Evolutionary conservation across 306 rosid genomes (phyloP).

Genomic region (Phaseolus lunatus): DNA sequence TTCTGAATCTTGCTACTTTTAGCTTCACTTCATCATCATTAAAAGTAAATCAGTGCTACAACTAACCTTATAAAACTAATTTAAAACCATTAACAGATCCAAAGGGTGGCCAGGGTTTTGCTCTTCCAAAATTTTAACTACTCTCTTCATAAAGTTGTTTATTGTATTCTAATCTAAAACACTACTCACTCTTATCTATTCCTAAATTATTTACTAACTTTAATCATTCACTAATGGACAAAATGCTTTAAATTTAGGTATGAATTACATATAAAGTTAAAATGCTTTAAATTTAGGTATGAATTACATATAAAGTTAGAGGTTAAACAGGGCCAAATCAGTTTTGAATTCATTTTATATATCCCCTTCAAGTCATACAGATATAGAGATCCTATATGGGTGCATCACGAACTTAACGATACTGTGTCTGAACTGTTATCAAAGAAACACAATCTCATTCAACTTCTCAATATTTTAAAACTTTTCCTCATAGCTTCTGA

Average conservation of each 20-base stretch:
- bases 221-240: background rate
- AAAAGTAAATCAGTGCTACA: conserved; percentile 47
- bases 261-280: too few species aligned
- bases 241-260: background rate
- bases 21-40: conserved; percentile 51
- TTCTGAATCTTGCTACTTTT: conserved; percentile 37
- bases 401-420: background rate
- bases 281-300: background rate
- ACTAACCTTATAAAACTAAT: conserved; percentile 27
- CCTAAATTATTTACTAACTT: background rate
- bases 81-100: conserved; percentile 9
- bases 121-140: conserved; percentile 22
- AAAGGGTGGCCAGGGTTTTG: conserved; percentile 4
- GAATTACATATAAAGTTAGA: background rate
- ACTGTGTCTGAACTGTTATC: background rate
- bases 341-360: background rate
- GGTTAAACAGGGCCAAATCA: background rate
- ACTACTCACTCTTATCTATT: conserved; percentile 4
- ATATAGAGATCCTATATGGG: background rate
- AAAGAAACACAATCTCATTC: background rate
- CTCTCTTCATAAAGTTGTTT: background rate
- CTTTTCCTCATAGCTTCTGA: background rate
- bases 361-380: background rate
- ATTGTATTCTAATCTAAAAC: conserved; percentile 24
- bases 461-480: background rate